Conservation (phyloP, 2,329 filamentous ascomycete species). For the Sporothrix inflata region DNA sequence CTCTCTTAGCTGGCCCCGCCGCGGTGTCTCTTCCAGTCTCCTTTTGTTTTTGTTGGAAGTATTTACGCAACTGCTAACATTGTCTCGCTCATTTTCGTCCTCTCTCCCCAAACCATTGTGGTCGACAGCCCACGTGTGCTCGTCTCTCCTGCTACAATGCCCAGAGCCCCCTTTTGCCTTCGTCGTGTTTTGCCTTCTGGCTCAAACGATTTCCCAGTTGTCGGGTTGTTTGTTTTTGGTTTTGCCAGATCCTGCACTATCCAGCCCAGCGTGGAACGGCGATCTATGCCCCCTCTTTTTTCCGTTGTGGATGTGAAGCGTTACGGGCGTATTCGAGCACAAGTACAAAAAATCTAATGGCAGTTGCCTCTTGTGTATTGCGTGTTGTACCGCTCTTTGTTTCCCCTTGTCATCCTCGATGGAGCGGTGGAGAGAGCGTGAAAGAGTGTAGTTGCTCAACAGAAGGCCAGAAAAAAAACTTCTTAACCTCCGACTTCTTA, state of each 20-base stretch:
- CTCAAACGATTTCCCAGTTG: constrained; percentile 13
- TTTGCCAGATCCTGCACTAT: constrained; percentile 24
- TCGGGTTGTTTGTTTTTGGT: constrained; percentile 15
- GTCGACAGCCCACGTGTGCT: background rate
- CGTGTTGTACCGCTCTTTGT: background rate
- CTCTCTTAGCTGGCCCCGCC: background rate
- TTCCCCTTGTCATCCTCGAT: background rate
- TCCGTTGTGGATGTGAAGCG: constrained; percentile 20
- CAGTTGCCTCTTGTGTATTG: background rate
- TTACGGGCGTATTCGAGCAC: constrained; percentile 24
- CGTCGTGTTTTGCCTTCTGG: constrained; percentile 18
- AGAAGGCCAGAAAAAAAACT: background rate
- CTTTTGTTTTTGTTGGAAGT: background rate
- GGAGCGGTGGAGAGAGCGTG: background rate
- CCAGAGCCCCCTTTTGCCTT: background rate
- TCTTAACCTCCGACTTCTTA: background rate
- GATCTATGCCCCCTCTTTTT: background rate
- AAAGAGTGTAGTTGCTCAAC: constrained; percentile 3
- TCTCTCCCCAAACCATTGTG: background rate
- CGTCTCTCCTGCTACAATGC: background rate
- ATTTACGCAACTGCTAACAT: constrained; percentile 13
- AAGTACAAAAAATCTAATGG: background rate
- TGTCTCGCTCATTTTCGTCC: constrained; percentile 1
- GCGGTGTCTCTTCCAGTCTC: background rate
- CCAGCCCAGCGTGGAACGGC: constrained; percentile 1